Percentiles rank a stretch among this genome's conserved stretches.
Evolutionary conservation across 495 filamentous ascomycete species (phyloP).

Genomic region (Rhypophila decipiens): DNA sequence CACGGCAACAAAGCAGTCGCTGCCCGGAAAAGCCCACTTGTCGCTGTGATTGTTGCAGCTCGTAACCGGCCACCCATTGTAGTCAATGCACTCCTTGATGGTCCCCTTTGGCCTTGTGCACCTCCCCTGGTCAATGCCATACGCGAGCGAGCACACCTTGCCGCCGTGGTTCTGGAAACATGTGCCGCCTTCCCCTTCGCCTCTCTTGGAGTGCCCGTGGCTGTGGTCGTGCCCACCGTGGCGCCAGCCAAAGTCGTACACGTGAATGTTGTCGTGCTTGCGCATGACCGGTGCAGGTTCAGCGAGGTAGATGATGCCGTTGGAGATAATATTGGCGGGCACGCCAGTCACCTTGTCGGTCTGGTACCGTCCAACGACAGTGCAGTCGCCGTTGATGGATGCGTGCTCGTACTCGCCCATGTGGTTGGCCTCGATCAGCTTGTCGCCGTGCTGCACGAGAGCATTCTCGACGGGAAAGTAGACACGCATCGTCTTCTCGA

Average conservation of each 20-base stretch:
- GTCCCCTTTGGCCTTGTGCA: constrained; percentile 3
- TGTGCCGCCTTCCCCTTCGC: constrained; percentile 1
- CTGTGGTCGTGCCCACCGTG: constrained; percentile 1
- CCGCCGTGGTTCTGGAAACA: constrained; percentile 5
- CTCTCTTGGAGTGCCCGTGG: background rate
- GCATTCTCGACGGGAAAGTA: constrained; percentile 15
- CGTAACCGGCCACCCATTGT: constrained; percentile 8
- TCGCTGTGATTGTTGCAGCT: constrained; percentile 6
- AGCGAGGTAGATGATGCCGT: constrained; percentile 11
- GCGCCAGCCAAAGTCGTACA: constrained; percentile 13
- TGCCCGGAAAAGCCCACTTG: constrained; percentile 5
- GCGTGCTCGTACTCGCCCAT: constrained; percentile 9
- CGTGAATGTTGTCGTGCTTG: constrained; percentile 3
- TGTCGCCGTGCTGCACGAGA: constrained; percentile 7
- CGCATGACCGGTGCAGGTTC: background rate
- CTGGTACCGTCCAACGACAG: constrained; percentile 10
- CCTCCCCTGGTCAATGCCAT: constrained; percentile 2
- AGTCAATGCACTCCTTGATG: constrained; percentile 7
- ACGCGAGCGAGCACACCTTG: constrained; percentile 3
- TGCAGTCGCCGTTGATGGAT: constrained; percentile 5
- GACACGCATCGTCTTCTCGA: constrained; percentile 6
- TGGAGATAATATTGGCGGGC: constrained; percentile 1
- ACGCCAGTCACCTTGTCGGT: constrained; percentile 11
- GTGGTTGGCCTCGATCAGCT: constrained; percentile 9
- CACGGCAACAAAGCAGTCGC: constrained; percentile 6